A percentile compares a stretch with the other conserved stretches of the same genome.
phyloP scores from a whole-genome alignment of 805 yeast species.

The Candida tallmaniae region DNA sequence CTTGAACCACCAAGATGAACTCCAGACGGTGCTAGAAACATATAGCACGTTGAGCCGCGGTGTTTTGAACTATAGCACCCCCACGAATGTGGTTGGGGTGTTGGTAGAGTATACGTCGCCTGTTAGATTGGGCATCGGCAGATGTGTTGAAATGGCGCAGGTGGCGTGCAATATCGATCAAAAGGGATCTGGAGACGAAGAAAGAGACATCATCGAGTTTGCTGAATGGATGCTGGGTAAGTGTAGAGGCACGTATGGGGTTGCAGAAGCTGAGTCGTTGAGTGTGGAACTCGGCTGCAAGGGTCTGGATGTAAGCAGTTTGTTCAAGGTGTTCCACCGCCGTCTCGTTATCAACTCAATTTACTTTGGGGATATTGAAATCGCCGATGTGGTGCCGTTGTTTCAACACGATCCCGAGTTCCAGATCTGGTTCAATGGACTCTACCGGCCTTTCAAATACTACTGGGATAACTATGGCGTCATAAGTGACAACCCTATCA shows the following conservation, averaged over 20 bases:
- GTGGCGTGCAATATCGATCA: background rate
- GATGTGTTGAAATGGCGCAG: background rate
- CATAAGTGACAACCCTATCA: slow-evolving; percentile 4
- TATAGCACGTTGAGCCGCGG: too few species aligned
- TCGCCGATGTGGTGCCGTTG: background rate
- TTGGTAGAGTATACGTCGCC: slow-evolving; percentile 3
- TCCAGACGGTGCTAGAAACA: too few species aligned
- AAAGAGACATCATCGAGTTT: slow-evolving; percentile 10
- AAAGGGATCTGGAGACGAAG: slow-evolving; percentile 3
- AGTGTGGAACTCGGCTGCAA: background rate
- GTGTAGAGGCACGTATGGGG: too few species aligned
- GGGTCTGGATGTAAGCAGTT: background rate
- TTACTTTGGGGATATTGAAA: slow-evolving; percentile 15
- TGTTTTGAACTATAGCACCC: too few species aligned
- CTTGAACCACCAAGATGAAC: too few species aligned
- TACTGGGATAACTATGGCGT: slow-evolving; percentile 24
- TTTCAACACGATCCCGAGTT: slow-evolving; percentile 9
- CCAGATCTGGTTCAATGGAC: slow-evolving; percentile 24
- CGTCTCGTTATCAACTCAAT: slow-evolving; percentile 15
- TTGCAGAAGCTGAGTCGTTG: background rate
- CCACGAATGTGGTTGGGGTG: slow-evolving; percentile 1
- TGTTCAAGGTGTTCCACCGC: too few species aligned
- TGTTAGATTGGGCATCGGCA: background rate
- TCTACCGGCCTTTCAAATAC: slow-evolving; percentile 23
- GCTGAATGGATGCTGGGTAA: slow-evolving; percentile 9